Evolutionary conservation across 1,139 yeast species (phyloP).

Genomic region (Barnettozyma hawaiiensis): DNA sequence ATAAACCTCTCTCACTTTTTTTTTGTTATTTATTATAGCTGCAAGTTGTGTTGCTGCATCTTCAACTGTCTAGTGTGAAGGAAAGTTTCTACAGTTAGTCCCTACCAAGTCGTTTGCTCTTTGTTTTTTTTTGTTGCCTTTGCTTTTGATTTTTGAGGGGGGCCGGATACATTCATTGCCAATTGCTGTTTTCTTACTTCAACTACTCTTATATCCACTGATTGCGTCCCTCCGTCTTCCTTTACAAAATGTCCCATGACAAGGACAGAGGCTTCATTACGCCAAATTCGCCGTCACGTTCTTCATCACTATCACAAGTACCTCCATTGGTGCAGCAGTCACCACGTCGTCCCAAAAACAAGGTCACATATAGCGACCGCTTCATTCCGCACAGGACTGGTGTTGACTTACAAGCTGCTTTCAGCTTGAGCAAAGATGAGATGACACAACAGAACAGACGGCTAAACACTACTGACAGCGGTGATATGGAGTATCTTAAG

Average conservation of each 20-base stretch:
- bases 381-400: slow-evolving; percentile 85
- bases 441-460: slow-evolving; percentile 11
- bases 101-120: too few species aligned
- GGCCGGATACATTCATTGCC: too few species aligned
- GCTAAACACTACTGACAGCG: slow-evolving; percentile 22
- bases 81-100: not conserved
- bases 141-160: too few species aligned
- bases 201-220: not conserved
- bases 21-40: too few species aligned
- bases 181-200: not conserved
- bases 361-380: slow-evolving; percentile 61
- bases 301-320: slow-evolving; percentile 14
- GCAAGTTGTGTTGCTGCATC: not conserved
- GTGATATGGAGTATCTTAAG: slow-evolving; percentile 59
- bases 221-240: not conserved
- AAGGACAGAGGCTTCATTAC: slow-evolving; percentile 21
- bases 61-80: not conserved
- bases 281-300: slow-evolving; percentile 26
- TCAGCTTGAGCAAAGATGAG: slow-evolving; percentile 53
- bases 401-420: slow-evolving; percentile 82
- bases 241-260: slow-evolving; percentile 15
- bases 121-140: too few species aligned
- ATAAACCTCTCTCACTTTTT: too few species aligned
- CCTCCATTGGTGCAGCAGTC: slow-evolving; percentile 19
- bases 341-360: slow-evolving; percentile 23